These are phyloP conservation scores for Ceratobasidium sp. DNA, from an alignment of 1,284 basidiomycete species.

Conservation along the genomic window DNA sequence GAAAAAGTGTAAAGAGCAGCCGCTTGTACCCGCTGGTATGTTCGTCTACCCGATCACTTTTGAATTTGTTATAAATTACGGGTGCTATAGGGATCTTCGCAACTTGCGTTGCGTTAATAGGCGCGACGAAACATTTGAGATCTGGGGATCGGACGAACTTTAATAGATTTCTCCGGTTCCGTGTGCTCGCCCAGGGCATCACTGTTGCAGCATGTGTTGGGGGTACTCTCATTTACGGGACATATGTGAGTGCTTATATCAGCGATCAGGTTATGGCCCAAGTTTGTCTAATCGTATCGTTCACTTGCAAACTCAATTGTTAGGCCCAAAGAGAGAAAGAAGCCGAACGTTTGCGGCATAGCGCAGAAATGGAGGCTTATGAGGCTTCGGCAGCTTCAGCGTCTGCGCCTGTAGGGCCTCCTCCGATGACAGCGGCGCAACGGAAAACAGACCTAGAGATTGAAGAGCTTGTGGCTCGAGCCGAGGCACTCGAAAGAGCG, in stretches of 20 bases:
- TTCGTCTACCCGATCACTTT: not conserved
- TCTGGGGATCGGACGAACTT: constrained; percentile 58
- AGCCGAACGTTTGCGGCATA: constrained; percentile 23
- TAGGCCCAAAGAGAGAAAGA: constrained; percentile 29
- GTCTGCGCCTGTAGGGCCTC: constrained; percentile 17
- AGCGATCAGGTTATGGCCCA: not conserved
- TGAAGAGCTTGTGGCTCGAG: constrained; percentile 35
- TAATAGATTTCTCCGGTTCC: constrained; percentile 58
- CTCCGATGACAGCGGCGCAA: constrained; percentile 23
- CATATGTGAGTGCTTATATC: constrained; percentile 19
- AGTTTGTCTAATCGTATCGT: not conserved
- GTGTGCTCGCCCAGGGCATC: constrained; percentile 59
- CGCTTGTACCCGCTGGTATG: constrained; percentile 59
- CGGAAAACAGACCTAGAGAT: constrained; percentile 18
- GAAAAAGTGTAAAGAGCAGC: constrained; percentile 60
- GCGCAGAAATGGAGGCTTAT: constrained; percentile 26
- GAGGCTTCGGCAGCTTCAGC: constrained; percentile 3
- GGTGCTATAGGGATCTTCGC: constrained; percentile 54
- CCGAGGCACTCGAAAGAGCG: constrained; percentile 31
- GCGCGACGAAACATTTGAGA: constrained; percentile 57
- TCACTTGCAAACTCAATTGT: too few species aligned
- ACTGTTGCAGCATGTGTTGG: constrained; percentile 59
- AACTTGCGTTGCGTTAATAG: constrained; percentile 58
- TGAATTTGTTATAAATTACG: not conserved
- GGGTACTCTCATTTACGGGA: constrained; percentile 51